Conservation (phyloP, 768 basidiomycete species). For the Krasilnikovozyma curviuscula region DNA sequence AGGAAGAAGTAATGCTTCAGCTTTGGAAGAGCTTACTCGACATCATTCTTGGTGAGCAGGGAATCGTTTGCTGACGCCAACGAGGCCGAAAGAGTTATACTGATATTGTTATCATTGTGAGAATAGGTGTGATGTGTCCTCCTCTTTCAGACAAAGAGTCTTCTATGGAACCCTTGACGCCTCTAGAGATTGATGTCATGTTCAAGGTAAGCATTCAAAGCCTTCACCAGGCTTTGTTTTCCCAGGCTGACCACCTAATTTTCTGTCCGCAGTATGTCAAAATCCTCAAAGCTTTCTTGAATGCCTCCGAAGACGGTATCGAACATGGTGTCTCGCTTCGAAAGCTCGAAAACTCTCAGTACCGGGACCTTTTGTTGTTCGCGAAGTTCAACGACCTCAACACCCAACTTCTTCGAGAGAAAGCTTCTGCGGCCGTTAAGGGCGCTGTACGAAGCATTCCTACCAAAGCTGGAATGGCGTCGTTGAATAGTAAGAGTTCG, state of each 20-base stretch:
- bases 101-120: too few species aligned
- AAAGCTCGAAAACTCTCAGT: conserved; percentile 18
- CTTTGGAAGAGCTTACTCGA: conserved; percentile 22
- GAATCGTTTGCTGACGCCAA: too few species aligned
- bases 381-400: conserved; percentile 25
- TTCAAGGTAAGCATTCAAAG: conserved; percentile 17
- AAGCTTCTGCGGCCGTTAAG: conserved; percentile 20
- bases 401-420: conserved; percentile 19
- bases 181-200: conserved; percentile 22
- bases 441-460: conserved; percentile 10
- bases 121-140: conserved; percentile 22
- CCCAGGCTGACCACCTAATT: background rate
- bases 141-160: conserved; percentile 22
- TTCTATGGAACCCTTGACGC: background rate
- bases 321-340: conserved; percentile 23
- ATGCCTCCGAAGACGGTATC: conserved; percentile 20
- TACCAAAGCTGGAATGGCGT: background rate
- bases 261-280: background rate
- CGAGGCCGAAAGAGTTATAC: too few species aligned
- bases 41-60: too few species aligned
- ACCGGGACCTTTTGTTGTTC: conserved; percentile 23
- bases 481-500: conserved; percentile 4
- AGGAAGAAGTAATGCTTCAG: conserved; percentile 17
- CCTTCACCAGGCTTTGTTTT: background rate
- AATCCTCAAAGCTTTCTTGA: conserved; percentile 24